Conservation (phyloP, 2,329 filamentous ascomycete genomes). For the Aspergillus sp. region DNA sequence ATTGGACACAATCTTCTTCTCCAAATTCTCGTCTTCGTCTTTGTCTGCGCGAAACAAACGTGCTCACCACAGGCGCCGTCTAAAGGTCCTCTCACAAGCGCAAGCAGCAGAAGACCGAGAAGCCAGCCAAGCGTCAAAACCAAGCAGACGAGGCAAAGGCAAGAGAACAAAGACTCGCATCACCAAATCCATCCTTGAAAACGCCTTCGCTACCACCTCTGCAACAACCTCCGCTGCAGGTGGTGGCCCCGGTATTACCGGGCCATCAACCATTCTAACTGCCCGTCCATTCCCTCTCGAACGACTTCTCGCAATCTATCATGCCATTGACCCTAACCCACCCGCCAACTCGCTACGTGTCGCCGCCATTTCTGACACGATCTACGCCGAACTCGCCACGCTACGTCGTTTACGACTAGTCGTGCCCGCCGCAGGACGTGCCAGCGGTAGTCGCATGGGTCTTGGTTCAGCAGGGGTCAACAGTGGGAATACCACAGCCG, state of each 20-base stretch:
- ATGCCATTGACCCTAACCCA: slow-evolving; percentile 48
- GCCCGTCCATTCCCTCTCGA: slow-evolving; percentile 47
- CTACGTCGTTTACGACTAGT: slow-evolving; percentile 47
- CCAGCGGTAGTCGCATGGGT: slow-evolving; percentile 29
- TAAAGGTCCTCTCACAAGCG: slow-evolving; percentile 42
- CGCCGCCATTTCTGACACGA: slow-evolving; percentile 40
- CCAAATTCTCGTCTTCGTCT: slow-evolving; percentile 47
- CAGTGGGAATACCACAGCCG: slow-evolving; percentile 37
- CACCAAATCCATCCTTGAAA: slow-evolving; percentile 41
- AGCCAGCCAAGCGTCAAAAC: slow-evolving; percentile 28
- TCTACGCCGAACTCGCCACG: slow-evolving; percentile 48
- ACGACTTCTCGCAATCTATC: slow-evolving; percentile 48
- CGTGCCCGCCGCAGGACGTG: slow-evolving; percentile 40
- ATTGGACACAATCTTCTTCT: slow-evolving; percentile 51
- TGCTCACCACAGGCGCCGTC: slow-evolving; percentile 41
- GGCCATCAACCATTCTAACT: slow-evolving; percentile 41
- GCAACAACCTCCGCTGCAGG: slow-evolving; percentile 35
- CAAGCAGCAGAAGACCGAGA: slow-evolving; percentile 36
- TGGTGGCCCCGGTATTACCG: slow-evolving; percentile 32
- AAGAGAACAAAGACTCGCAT: slow-evolving; percentile 40
- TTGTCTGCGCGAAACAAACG: slow-evolving; percentile 45
- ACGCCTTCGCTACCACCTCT: slow-evolving; percentile 40
- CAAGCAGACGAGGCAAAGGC: slow-evolving; percentile 35
- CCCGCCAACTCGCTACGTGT: slow-evolving; percentile 39
- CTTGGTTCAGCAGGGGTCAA: slow-evolving; percentile 25